Evolutionary conservation across 306 rosid genomes (phyloP).

Genomic region (Rosa persica): DNA sequence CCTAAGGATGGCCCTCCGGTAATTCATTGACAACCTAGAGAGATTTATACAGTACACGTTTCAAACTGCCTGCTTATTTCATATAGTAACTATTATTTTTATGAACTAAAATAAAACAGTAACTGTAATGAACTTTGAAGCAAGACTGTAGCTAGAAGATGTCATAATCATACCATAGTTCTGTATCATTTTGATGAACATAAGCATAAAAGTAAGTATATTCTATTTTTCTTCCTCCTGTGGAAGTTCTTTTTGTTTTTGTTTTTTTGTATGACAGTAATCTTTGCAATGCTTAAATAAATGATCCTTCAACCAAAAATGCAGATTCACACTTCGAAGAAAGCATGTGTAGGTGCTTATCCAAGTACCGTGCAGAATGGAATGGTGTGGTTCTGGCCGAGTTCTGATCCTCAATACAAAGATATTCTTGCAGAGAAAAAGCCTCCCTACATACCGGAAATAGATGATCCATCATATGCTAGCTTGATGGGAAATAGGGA

Average conservation of each 20-base stretch:
- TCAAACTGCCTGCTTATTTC: background rate
- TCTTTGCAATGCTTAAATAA: background rate
- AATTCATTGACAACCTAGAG: background rate
- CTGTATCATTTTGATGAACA: background rate
- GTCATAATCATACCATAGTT: background rate
- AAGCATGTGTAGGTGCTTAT: constrained; percentile 76
- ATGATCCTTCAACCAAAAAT: constrained; percentile 26
- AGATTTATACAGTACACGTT: background rate
- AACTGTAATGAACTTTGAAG: background rate
- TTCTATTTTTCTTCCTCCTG: background rate
- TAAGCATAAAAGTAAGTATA: background rate
- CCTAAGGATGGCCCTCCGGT: constrained; percentile 85
- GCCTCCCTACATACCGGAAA: constrained; percentile 67
- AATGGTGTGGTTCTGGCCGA: constrained; percentile 94
- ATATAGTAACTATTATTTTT: background rate
- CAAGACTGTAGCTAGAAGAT: constrained; percentile 1
- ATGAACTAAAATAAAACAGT: background rate
- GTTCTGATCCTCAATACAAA: constrained; percentile 68
- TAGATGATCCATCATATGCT: constrained; percentile 71
- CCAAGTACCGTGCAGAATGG: constrained; percentile 75
- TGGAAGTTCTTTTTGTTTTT: background rate
- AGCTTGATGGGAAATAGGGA: constrained; percentile 68
- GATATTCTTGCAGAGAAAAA: constrained; percentile 54
- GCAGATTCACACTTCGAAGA: constrained; percentile 74
- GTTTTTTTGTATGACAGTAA: background rate